Evolutionary conservation across 1,284 basidiomycete genomes (phyloP).

Genomic region (Cutaneotrichosporon sp.): DNA sequence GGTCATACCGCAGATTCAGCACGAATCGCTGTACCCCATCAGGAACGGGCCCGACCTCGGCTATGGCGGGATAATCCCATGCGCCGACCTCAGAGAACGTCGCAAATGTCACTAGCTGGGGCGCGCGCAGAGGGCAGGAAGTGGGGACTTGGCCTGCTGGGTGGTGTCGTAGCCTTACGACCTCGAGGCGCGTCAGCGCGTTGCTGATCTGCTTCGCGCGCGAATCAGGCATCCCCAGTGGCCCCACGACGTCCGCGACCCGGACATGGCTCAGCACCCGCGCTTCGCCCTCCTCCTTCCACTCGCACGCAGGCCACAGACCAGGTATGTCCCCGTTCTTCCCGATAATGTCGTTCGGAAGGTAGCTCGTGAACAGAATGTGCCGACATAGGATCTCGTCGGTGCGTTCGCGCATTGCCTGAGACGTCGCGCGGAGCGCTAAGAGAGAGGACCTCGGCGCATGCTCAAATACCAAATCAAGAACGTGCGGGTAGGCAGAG

Average conservation of each 20-base stretch:
- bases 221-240: neutral
- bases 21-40: slow-evolving; percentile 9
- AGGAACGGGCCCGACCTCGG: slow-evolving; percentile 12
- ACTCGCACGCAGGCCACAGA: neutral
- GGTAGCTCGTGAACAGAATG: slow-evolving; percentile 8
- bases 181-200: neutral
- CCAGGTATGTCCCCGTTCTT: slow-evolving; percentile 3
- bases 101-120: slow-evolving; percentile 8
- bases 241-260: slow-evolving; percentile 12
- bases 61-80: slow-evolving; percentile 5
- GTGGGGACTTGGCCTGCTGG: neutral
- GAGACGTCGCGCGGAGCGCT: slow-evolving; percentile 8
- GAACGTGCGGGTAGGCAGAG: slow-evolving; percentile 11
- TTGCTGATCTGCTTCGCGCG: neutral
- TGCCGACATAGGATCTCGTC: slow-evolving; percentile 12
- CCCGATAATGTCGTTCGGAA: neutral
- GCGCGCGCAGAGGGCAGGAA: slow-evolving; percentile 1
- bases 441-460: slow-evolving; percentile 1
- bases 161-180: slow-evolving; percentile 10
- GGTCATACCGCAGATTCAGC: slow-evolving; percentile 15
- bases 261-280: slow-evolving; percentile 9
- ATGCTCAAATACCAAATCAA: slow-evolving; percentile 5
- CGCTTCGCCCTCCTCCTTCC: neutral
- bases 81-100: slow-evolving; percentile 7
- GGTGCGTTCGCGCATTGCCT: slow-evolving; percentile 7